phyloP scores from a whole-genome alignment of 2,329 filamentous ascomycete species.

The Beauveria pseudobassiana region DNA sequence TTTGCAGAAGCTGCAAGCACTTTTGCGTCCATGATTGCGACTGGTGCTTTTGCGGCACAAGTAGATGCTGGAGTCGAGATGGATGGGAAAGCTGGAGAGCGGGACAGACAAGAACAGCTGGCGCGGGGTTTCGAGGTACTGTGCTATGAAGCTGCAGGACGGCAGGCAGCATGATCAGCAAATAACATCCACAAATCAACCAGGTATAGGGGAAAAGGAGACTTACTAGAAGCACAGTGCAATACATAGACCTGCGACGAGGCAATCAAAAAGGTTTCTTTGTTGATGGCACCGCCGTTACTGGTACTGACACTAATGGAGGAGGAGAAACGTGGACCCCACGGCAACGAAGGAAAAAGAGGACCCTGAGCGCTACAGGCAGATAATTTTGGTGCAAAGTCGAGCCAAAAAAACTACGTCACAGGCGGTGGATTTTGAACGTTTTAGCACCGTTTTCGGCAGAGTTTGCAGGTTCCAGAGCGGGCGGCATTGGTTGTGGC shows the following conservation, averaged over 20 bases:
- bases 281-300: neutral
- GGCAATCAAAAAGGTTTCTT: neutral
- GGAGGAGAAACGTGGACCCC: conserved; percentile 3
- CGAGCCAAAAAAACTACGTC: neutral
- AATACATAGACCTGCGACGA: neutral
- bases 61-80: neutral
- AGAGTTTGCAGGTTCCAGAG: neutral
- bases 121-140: conserved; percentile 11
- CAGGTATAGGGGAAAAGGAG: neutral
- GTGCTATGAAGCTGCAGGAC: neutral
- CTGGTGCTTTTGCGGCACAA: neutral
- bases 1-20: conserved; percentile 55
- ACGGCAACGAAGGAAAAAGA: neutral
- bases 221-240: neutral
- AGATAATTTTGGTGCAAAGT: neutral
- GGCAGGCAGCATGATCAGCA: neutral
- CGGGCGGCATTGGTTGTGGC: neutral
- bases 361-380: neutral
- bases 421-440: neutral
- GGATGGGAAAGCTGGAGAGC: neutral
- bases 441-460: neutral
- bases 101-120: neutral
- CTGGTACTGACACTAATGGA: neutral
- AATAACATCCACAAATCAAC: neutral
- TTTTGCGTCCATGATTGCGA: conserved; percentile 42